These are phyloP conservation scores for Trichoderma endophyticum DNA, from an alignment of 2,329 filamentous ascomycete genomes.

Conservation along the genomic window DNA sequence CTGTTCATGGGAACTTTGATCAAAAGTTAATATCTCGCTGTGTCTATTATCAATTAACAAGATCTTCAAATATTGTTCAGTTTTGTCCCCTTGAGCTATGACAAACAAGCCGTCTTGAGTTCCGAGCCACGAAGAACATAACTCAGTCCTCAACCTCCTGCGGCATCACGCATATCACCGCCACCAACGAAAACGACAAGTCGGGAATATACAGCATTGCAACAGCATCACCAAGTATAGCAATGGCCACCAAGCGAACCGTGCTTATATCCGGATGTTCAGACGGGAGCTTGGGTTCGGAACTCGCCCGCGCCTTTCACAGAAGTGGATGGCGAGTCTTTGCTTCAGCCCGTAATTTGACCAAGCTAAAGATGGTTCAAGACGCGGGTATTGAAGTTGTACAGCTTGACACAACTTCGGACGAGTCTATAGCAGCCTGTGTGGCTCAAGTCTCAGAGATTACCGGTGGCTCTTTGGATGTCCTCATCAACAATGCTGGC, in stretches of 20 bases:
- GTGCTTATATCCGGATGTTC: conserved; percentile 37
- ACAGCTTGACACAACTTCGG: conserved; percentile 26
- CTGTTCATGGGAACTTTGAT: background rate
- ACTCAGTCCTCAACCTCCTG: background rate
- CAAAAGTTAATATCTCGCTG: background rate
- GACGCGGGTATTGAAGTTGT: conserved; percentile 24
- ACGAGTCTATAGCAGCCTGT: conserved; percentile 23
- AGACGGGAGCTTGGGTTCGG: conserved; percentile 32
- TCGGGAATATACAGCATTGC: background rate
- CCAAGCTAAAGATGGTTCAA: conserved; percentile 25
- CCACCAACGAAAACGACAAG: background rate
- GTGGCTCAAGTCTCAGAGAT: conserved; percentile 21
- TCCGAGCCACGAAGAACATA: background rate
- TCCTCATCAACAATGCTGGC: conserved; percentile 31
- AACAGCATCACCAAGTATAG: background rate
- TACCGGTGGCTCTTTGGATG: conserved; percentile 29
- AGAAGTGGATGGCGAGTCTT: conserved; percentile 29
- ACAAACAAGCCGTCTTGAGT: background rate
- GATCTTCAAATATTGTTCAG: background rate
- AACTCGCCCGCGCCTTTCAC: conserved; percentile 32
- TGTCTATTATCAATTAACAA: background rate
- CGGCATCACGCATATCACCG: background rate
- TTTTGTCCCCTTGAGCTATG: background rate
- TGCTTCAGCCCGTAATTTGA: conserved; percentile 29
- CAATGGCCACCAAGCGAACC: conserved; percentile 19